These are phyloP conservation scores for Arthrinium puccinioides DNA, from an alignment of 2,329 filamentous ascomycete species.

Conservation along the genomic window DNA sequence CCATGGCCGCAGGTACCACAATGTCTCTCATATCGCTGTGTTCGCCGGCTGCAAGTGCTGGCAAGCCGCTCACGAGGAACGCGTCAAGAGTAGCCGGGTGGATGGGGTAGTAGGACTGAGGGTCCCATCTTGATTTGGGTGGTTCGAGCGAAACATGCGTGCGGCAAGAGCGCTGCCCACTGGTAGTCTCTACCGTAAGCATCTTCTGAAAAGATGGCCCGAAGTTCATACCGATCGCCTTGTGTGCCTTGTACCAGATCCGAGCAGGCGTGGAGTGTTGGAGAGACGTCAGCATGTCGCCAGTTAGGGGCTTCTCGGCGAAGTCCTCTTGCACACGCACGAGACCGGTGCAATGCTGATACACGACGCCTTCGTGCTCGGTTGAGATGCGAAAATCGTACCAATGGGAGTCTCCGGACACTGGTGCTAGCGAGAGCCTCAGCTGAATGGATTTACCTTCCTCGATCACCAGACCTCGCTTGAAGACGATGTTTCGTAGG, in stretches of 20 bases:
- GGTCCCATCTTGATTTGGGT: slow-evolving; percentile 8
- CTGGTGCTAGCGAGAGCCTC: slow-evolving; percentile 4
- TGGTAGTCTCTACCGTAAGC: slow-evolving; percentile 6
- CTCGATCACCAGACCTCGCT: slow-evolving; percentile 13
- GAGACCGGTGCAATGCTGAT: slow-evolving; percentile 13
- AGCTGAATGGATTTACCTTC: slow-evolving; percentile 4
- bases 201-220: slow-evolving; percentile 16
- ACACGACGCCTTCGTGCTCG: background rate
- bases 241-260: slow-evolving; percentile 21
- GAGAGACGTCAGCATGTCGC: background rate
- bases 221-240: slow-evolving; percentile 21
- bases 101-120: slow-evolving; percentile 11
- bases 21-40: slow-evolving; percentile 3
- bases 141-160: slow-evolving; percentile 10
- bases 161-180: slow-evolving; percentile 9
- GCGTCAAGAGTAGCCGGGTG: slow-evolving; percentile 8
- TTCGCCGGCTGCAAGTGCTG: slow-evolving; percentile 4
- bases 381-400: slow-evolving; percentile 16
- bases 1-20: slow-evolving; percentile 12
- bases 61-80: slow-evolving; percentile 3
- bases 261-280: background rate
- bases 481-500: slow-evolving; percentile 13
- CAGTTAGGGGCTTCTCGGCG: background rate
- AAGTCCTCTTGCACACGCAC: slow-evolving; percentile 11
- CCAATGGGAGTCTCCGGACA: slow-evolving; percentile 13